Evolutionary conservation across 2,329 filamentous ascomycete species (phyloP), one percentile per base, ranked within the genome.

Genomic region (Hypoxylon sp.): DNA sequence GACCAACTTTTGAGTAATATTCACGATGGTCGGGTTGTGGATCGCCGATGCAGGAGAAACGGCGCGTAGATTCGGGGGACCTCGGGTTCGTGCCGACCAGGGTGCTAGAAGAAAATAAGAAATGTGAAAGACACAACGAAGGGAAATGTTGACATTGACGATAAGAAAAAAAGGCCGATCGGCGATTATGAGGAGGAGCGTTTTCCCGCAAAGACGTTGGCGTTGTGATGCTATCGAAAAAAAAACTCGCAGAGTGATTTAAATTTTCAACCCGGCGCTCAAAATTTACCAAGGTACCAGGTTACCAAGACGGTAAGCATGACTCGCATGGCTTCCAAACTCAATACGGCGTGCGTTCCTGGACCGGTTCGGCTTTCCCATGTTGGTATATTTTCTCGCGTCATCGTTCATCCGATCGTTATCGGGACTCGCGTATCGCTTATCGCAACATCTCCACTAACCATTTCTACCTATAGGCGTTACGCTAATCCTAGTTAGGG

Each of bases 11-110:
- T 66, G 66, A 66, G 53, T 62, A 65, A 67, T 47, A 59, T 70
- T 74, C 57, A 67, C 60, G 63, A 73, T 69, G 42, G 59, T 64
- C 46, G 48, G 50, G 63, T 51, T 59, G 69, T 75, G 72, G 72
- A 74, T 55, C 71, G 72, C 73, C 73, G 71, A 71, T 68, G 35
- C 57, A 65, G 71, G 70, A 75, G 73, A 68, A 59, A 63, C 52
- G 67, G 53, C 50, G 50, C 59, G 59, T 62, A 29, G 63, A 65
- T 52, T 71, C 72, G 73, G 73, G 39, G 71, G 46, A 51, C 37
- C 35, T 69, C 70, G 72, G 72, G 66, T 66, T 72, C 46, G 48
- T 53, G 39, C 19, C 11, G 57, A 53, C 31, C 19, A 60, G 33
- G 62, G 52, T 64, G 17, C 37, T 65, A 59, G 54, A 57, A 52